A percentile compares a stretch with the other conserved stretches of the same genome.
These are phyloP conservation scores for Aspergillus sp. DNA, from an alignment of 2,329 filamentous ascomycete genomes.

Conservation along the genomic window DNA sequence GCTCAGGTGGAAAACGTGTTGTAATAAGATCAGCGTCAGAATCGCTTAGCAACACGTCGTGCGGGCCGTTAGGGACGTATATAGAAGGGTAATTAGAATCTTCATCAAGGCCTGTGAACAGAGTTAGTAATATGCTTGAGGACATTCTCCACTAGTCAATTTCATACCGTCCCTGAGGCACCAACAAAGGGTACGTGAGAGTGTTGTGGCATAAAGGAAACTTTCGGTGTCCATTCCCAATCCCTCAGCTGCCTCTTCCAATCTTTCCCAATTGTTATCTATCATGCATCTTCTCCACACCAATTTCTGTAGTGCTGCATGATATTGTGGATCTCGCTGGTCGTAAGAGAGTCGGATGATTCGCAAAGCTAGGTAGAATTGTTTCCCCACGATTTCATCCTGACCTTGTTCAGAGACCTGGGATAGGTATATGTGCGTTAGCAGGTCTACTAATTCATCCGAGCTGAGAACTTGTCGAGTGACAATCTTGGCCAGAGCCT, in stretches of 20 bases:
- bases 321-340: constrained; percentile 48
- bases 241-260: constrained; percentile 76
- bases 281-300: constrained; percentile 89
- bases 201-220: constrained; percentile 64
- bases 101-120: constrained; percentile 20
- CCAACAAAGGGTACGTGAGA: constrained; percentile 67
- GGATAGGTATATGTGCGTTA: constrained; percentile 73
- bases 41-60: constrained; percentile 32
- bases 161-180: constrained; percentile 56
- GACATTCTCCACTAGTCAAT: neutral
- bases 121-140: constrained; percentile 11
- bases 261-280: constrained; percentile 77
- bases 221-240: constrained; percentile 68
- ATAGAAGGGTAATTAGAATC: constrained; percentile 20
- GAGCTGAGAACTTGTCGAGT: constrained; percentile 67
- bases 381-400: constrained; percentile 54
- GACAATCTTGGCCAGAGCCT: constrained; percentile 69
- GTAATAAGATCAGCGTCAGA: constrained; percentile 53
- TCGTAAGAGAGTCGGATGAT: constrained; percentile 55
- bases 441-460: constrained; percentile 59
- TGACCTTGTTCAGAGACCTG: constrained; percentile 49
- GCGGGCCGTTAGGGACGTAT: constrained; percentile 30
- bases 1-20: constrained; percentile 59
- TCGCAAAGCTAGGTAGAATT: constrained; percentile 75
- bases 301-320: constrained; percentile 32